Evolutionary conservation across 2,329 filamentous ascomycete genomes (phyloP).

Genomic region (Exophiala sideris): DNA sequence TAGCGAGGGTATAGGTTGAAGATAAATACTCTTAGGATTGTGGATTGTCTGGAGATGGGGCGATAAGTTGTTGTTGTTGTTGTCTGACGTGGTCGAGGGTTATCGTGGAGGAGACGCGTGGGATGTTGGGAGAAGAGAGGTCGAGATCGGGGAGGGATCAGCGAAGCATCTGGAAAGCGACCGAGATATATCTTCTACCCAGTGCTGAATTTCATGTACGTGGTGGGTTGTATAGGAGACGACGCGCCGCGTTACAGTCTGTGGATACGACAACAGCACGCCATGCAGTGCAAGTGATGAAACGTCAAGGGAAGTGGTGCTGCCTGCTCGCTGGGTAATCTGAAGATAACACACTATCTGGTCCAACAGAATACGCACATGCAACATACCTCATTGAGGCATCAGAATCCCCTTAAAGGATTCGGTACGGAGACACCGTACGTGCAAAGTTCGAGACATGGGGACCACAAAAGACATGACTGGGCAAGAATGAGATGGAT

Average conservation of each 20-base stretch:
- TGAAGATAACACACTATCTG: too few relatives aligned
- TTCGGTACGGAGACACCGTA: not conserved
- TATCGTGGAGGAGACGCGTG: too few relatives aligned
- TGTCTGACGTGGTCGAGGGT: too few relatives aligned
- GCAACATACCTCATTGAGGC: not conserved
- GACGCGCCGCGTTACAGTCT: not conserved
- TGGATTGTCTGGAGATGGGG: too few relatives aligned
- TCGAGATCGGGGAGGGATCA: conserved; percentile 14
- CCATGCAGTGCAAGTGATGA: not conserved
- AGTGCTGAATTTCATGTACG: not conserved
- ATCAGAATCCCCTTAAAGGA: not conserved
- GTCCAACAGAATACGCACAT: not conserved
- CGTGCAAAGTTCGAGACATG: too few relatives aligned
- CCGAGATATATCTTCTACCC: conserved; percentile 2
- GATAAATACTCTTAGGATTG: too few relatives aligned
- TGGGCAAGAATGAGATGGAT: too few relatives aligned
- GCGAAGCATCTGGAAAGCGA: not conserved
- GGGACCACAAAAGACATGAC: too few relatives aligned
- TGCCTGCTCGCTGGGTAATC: not conserved
- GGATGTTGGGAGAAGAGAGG: not conserved
- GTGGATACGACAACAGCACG: not conserved
- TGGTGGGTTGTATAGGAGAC: not conserved
- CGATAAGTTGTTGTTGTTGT: too few relatives aligned
- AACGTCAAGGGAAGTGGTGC: not conserved
- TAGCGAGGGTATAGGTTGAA: too few relatives aligned